Conservation (phyloP, 2,329 filamentous ascomycete genomes). For the Cladophialophora carrionii region DNA sequence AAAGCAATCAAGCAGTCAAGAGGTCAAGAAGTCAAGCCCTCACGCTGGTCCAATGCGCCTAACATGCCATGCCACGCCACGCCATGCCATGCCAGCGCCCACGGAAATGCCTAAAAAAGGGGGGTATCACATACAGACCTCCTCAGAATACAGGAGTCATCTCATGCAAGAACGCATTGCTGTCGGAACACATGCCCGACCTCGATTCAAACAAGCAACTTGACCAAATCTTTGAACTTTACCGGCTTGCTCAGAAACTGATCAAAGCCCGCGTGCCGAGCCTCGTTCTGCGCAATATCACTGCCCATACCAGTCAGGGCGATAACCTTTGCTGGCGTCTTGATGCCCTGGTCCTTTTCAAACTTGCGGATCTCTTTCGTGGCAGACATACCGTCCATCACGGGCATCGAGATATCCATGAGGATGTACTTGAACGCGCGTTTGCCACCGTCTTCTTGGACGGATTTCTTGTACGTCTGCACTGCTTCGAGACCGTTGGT, state of each 20-base stretch:
- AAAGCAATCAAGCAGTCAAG: too few species aligned
- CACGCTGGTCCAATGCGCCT: background rate
- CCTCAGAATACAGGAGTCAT: background rate
- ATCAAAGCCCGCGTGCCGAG: slow-evolving; percentile 50
- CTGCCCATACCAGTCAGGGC: slow-evolving; percentile 51
- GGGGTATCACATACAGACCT: background rate
- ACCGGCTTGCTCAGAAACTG: slow-evolving; percentile 55
- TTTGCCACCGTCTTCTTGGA: slow-evolving; percentile 40
- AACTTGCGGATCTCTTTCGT: slow-evolving; percentile 51
- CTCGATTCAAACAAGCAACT: slow-evolving; percentile 23
- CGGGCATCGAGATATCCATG: slow-evolving; percentile 55
- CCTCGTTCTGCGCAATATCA: slow-evolving; percentile 50
- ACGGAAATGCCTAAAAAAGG: background rate
- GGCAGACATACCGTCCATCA: slow-evolving; percentile 55
- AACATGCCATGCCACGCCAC: background rate
- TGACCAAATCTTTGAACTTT: slow-evolving; percentile 31
- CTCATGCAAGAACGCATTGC: background rate
- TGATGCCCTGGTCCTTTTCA: slow-evolving; percentile 45
- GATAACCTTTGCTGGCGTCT: slow-evolving; percentile 47
- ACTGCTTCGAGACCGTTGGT: slow-evolving; percentile 51
- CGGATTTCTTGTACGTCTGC: slow-evolving; percentile 42
- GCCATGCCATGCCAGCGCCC: background rate
- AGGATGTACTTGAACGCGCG: slow-evolving; percentile 51
- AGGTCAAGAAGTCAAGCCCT: background rate
- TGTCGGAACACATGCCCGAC: slow-evolving; percentile 7